A percentile compares a stretch with the other conserved stretches of the same genome.
phyloP scores from a whole-genome alignment of 495 filamentous ascomycete genomes.

The Aspergillus affinis region DNA sequence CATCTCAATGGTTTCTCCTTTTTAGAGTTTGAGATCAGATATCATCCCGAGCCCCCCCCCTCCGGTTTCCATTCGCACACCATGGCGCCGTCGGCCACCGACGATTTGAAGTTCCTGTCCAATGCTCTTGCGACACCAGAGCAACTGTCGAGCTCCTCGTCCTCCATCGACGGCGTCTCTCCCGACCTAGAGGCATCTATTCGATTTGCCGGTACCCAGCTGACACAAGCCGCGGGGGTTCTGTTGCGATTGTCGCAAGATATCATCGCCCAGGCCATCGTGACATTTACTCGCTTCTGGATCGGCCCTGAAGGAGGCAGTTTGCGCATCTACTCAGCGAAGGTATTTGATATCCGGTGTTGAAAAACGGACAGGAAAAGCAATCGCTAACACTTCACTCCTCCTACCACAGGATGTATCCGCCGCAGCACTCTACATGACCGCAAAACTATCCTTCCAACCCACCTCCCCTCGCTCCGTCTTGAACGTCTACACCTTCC shows the following conservation, averaged over 20 bases:
- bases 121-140: constrained; percentile 84
- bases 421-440: constrained; percentile 77
- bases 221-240: constrained; percentile 87
- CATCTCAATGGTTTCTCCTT: background rate
- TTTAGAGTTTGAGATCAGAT: background rate
- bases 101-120: constrained; percentile 57
- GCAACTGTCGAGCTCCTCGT: constrained; percentile 72
- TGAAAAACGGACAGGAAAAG: background rate
- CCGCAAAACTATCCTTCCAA: constrained; percentile 77
- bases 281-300: constrained; percentile 89
- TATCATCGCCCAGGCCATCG: constrained; percentile 81
- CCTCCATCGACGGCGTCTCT: constrained; percentile 68
- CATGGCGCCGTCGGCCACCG: constrained; percentile 24
- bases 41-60: background rate
- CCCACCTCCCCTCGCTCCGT: constrained; percentile 76
- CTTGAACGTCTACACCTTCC: constrained; percentile 79
- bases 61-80: background rate
- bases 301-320: constrained; percentile 65
- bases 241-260: constrained; percentile 85
- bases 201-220: constrained; percentile 57
- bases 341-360: constrained; percentile 36
- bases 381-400: background rate
- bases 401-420: constrained; percentile 64
- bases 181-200: constrained; percentile 70
- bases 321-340: constrained; percentile 53